Evolutionary conservation across 2,329 filamentous ascomycete species (phyloP).

Genomic region (Nigrospora oryzae): DNA sequence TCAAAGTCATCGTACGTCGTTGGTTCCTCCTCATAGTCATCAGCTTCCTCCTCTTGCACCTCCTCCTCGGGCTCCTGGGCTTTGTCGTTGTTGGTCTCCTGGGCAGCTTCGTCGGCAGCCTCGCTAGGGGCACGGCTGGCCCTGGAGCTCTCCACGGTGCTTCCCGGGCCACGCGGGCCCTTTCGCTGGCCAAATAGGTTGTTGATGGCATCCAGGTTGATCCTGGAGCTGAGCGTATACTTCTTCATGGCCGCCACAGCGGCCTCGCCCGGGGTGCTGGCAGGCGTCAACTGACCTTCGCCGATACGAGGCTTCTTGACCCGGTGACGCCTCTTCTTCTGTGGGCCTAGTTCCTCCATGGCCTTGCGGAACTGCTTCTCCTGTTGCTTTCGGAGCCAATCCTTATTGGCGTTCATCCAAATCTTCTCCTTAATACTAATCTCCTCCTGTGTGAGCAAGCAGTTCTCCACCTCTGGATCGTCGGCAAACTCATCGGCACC

Average conservation of each 20-base stretch:
- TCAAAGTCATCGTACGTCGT: conserved; percentile 12
- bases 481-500: conserved; percentile 78
- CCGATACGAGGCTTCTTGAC: conserved; percentile 46
- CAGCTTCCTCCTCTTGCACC: conserved; percentile 21
- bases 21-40: conserved; percentile 25
- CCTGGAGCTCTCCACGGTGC: conserved; percentile 26
- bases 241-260: conserved; percentile 60
- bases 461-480: conserved; percentile 79
- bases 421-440: conserved; percentile 78
- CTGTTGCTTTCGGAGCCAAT: conserved; percentile 82
- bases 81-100: conserved; percentile 5
- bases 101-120: conserved; percentile 11
- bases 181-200: conserved; percentile 45
- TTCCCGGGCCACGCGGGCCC: conserved; percentile 33
- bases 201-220: conserved; percentile 61
- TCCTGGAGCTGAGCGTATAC: conserved; percentile 62
- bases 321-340: conserved; percentile 47
- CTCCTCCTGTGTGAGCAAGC: conserved; percentile 66
- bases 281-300: conserved; percentile 57
- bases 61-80: conserved; percentile 25
- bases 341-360: conserved; percentile 39
- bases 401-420: conserved; percentile 92
- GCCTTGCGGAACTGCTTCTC: conserved; percentile 73
- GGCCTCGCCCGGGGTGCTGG: conserved; percentile 61
- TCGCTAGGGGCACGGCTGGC: conserved; percentile 25